Conservation (phyloP, 2,329 filamentous ascomycete genomes). For the Calycina marina region DNA sequence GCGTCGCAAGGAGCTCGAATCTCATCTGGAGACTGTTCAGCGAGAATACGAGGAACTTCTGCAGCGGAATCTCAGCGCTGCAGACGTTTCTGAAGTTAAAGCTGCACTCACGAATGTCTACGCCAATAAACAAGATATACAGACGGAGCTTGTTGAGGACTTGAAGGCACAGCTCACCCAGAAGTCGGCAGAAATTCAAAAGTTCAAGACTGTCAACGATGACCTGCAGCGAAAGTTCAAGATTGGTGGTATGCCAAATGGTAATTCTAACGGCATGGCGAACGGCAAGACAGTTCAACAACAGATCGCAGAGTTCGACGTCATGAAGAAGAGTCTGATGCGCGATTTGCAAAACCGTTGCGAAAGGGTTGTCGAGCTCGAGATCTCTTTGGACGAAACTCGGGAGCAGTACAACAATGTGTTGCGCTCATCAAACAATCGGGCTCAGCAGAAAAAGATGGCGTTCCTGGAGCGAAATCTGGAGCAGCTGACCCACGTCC, state of each 20-base stretch:
- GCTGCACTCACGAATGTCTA: slow-evolving; percentile 64
- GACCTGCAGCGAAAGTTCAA: slow-evolving; percentile 64
- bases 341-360: slow-evolving; percentile 96
- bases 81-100: slow-evolving; percentile 76
- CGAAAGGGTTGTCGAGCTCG: slow-evolving; percentile 92
- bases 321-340: slow-evolving; percentile 99
- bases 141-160: slow-evolving; percentile 59
- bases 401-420: slow-evolving; percentile 99
- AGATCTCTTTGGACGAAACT: slow-evolving; percentile 94
- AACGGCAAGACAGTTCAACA: slow-evolving; percentile 91
- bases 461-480: slow-evolving; percentile 96
- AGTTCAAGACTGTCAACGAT: slow-evolving; percentile 67
- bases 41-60: slow-evolving; percentile 74
- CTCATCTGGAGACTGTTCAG: slow-evolving; percentile 59
- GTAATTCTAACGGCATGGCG: slow-evolving; percentile 37
- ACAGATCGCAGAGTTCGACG: slow-evolving; percentile 96
- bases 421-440: slow-evolving; percentile 88
- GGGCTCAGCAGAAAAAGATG: slow-evolving; percentile 99
- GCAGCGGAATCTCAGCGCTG: slow-evolving; percentile 61
- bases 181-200: slow-evolving; percentile 69
- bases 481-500: slow-evolving; percentile 92
- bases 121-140: slow-evolving; percentile 56
- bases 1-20: slow-evolving; percentile 62
- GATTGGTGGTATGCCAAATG: slow-evolving; percentile 45
- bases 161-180: slow-evolving; percentile 61